phyloP scores from a whole-genome alignment of 257 asterid genomes.

The Solanum pinnatisectum region DNA sequence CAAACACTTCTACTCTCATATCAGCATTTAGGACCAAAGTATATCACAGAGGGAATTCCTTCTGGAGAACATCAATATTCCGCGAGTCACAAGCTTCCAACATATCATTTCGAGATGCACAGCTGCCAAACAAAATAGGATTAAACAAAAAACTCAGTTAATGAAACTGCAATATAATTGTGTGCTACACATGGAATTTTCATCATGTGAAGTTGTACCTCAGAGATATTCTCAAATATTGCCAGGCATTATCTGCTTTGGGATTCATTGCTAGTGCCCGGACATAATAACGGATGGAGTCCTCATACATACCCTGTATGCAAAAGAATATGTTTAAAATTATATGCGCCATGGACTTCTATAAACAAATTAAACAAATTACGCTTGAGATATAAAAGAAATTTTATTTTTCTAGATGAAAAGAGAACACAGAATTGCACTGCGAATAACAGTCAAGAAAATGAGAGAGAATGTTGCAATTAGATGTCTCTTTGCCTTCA shows the following conservation, averaged over 20 bases:
- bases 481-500: neutral
- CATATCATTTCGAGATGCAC: conserved; percentile 88
- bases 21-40: neutral
- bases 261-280: conserved; percentile 97
- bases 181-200: neutral
- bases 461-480: neutral
- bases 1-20: neutral
- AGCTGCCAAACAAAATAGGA: conserved; percentile 33
- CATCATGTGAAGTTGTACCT: conserved; percentile 33
- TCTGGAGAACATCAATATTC: conserved; percentile 83
- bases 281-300: conserved; percentile 89
- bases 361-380: neutral
- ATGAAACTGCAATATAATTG: neutral
- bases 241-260: conserved; percentile 98
- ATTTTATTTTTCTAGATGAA: neutral
- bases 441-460: neutral
- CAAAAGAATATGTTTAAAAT: neutral
- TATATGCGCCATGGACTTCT: neutral
- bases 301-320: conserved; percentile 86
- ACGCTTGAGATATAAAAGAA: neutral
- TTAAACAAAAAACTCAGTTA: neutral
- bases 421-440: neutral
- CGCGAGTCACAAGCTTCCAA: conserved; percentile 86
- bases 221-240: conserved; percentile 83
- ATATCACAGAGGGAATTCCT: conserved; percentile 78